Evolutionary conservation across 2,329 filamentous ascomycete species (phyloP), one percentile per base, ranked within the genome.

Genomic region (Exophiala calicioides): DNA sequence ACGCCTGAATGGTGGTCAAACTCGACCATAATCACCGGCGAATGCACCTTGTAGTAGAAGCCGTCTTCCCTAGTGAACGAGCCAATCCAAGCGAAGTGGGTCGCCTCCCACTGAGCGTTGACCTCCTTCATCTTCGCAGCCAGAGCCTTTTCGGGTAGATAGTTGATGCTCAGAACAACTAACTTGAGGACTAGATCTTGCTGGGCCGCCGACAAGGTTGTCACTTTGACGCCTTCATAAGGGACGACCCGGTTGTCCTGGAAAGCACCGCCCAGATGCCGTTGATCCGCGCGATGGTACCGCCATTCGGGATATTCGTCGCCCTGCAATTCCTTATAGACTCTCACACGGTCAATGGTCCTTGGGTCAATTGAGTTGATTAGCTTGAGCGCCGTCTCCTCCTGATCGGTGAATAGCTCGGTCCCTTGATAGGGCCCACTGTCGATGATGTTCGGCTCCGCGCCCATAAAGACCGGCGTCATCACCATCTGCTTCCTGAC

Each of bases 31-130:
- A 30, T 19, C 16, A 33, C 38, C 16, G 38, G 38, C n/a, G 24
- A 31, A 32, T 42, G 38, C 6, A 44, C 20, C 18, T 40, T 40
- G 35, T 46, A 46, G 20, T 46, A 46, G 35, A 46, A 46, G 15
- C 5, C 34, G n/a, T 50, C 47, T 2, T 42, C 41, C 10, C 30
- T 8, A 12, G 2, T 36, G 10, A 35, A 38, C 2, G 8, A 16
- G 1, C 47, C 47, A 18, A 50, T 50, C 85, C 86, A 90, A 60
- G 77, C 79, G 61, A 88, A 90, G 60, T 86, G 86, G 4, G 85
- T 90, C 69, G 89, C 83, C n/a, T 67, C 59, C 44, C 84, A 79
- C 62, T 79, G 76, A 3, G 64, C 59, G 37, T 73, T 70, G 33
- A 83, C 71, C 30, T 81, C 72, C 1, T 69, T 64, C 1, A 88